Percentiles rank a stretch among this genome's conserved stretches.
These are phyloP conservation scores for Ramaria sp. DNA, from an alignment of 768 basidiomycete species.

Conservation along the genomic window DNA sequence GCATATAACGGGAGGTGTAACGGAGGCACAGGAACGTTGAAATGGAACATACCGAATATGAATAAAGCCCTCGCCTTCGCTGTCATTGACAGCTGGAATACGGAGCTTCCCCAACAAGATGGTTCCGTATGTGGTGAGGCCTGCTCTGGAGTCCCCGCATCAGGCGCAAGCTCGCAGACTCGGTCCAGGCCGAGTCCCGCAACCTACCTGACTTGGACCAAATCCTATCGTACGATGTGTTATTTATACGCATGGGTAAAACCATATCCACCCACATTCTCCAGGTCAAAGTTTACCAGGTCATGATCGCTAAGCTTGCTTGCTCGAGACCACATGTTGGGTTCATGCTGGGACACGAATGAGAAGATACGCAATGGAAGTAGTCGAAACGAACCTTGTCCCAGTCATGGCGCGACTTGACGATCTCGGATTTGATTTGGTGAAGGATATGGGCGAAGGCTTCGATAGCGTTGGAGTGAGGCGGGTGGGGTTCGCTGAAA, in stretches of 20 bases:
- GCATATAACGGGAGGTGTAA: neutral
- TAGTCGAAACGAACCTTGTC: constrained; percentile 34
- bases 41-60: constrained; percentile 50
- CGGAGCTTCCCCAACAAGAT: constrained; percentile 71
- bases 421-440: constrained; percentile 53
- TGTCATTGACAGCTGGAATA: constrained; percentile 55
- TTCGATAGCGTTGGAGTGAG: constrained; percentile 48
- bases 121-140: constrained; percentile 55
- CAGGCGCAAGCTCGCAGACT: neutral
- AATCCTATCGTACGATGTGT: constrained; percentile 4
- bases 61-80: constrained; percentile 51
- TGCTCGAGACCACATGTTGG: constrained; percentile 61
- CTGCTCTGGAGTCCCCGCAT: constrained; percentile 38
- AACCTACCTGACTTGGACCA: constrained; percentile 6
- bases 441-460: constrained; percentile 49
- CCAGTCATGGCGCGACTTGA: constrained; percentile 61
- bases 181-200: neutral
- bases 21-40: neutral
- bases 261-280: neutral
- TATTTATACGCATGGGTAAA: neutral
- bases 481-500: constrained; percentile 50
- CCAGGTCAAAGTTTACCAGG: constrained; percentile 19
- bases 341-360: constrained; percentile 26
- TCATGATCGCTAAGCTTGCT: constrained; percentile 38
- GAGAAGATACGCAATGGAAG: neutral